Percentiles rank a stretch among this genome's conserved stretches.
phyloP scores from a whole-genome alignment of 2,329 filamentous ascomycete genomes.

The Apiospora rasikravindrae region DNA sequence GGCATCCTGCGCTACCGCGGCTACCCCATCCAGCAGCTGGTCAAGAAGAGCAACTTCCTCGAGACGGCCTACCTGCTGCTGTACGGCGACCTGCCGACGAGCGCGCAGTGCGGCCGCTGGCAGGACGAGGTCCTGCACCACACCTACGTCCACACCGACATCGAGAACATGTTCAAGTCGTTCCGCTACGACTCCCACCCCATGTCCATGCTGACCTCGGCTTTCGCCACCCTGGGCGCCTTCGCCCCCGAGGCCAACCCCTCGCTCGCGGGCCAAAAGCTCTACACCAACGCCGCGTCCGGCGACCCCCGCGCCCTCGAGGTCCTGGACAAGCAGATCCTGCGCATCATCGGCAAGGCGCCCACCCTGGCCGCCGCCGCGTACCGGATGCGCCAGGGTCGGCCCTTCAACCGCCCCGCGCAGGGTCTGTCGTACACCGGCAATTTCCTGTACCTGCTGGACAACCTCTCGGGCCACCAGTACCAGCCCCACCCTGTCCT shows the following conservation, averaged over 20 bases:
- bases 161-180: conserved; percentile 56
- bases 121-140: conserved; percentile 56
- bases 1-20: conserved; percentile 58
- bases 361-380: conserved; percentile 56
- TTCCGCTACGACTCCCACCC: conserved; percentile 58
- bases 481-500: conserved; percentile 55
- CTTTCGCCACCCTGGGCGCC: conserved; percentile 55
- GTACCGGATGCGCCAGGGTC: conserved; percentile 58
- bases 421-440: conserved; percentile 56
- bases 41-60: conserved; percentile 54
- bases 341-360: conserved; percentile 57
- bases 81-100: conserved; percentile 55
- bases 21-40: conserved; percentile 57
- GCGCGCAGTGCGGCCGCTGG: conserved; percentile 47
- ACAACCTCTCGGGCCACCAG: conserved; percentile 53
- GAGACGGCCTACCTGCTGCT: conserved; percentile 57
- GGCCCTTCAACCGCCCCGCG: conserved; percentile 55
- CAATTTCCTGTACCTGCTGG: conserved; percentile 61
- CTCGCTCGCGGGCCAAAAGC: conserved; percentile 53
- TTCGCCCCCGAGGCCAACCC: conserved; percentile 57
- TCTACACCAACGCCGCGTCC: conserved; percentile 52
- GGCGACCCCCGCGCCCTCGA: conserved; percentile 47
- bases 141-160: conserved; percentile 54
- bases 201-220: conserved; percentile 56
- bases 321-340: conserved; percentile 57